Evolutionary conservation across 164 flowering plant species (phyloP).

Genomic region (Cinnamomum micranthum): DNA sequence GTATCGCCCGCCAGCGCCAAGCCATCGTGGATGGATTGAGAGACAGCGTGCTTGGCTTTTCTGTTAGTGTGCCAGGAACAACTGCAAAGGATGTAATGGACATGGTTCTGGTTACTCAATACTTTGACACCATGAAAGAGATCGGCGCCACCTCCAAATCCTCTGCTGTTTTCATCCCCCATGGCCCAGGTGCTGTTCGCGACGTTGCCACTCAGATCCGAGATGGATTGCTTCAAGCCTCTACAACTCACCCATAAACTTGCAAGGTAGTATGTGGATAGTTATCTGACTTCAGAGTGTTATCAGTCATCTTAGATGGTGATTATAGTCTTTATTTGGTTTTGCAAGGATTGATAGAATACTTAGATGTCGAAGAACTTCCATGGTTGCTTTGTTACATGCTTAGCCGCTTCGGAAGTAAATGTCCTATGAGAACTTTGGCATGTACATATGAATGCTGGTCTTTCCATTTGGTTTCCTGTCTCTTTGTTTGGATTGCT

Average conservation of each 20-base stretch:
- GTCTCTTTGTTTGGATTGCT: not conserved
- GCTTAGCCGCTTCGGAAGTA: not conserved
- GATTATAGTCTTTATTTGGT: not conserved
- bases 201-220: constrained; percentile 71
- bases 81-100: constrained; percentile 84
- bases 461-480: not conserved
- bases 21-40: constrained; percentile 89
- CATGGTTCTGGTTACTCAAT: constrained; percentile 77
- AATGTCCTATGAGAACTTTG: too few species aligned
- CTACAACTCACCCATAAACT: constrained; percentile 9
- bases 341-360: not conserved
- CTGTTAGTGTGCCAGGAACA: constrained; percentile 72
- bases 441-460: not conserved
- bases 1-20: constrained; percentile 62
- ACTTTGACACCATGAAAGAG: constrained; percentile 86
- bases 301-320: not conserved
- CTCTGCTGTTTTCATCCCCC: constrained; percentile 81
- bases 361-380: too few species aligned
- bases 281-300: not conserved
- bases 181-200: constrained; percentile 79
- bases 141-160: constrained; percentile 80
- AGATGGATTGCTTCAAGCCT: constrained; percentile 64
- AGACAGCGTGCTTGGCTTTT: constrained; percentile 80
- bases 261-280: not conserved
- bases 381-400: not conserved